Evolutionary conservation across 2,329 filamentous ascomycete species (phyloP), one percentile per base, ranked within the genome.

Genomic region (Teratosphaeria gauchensis): DNA sequence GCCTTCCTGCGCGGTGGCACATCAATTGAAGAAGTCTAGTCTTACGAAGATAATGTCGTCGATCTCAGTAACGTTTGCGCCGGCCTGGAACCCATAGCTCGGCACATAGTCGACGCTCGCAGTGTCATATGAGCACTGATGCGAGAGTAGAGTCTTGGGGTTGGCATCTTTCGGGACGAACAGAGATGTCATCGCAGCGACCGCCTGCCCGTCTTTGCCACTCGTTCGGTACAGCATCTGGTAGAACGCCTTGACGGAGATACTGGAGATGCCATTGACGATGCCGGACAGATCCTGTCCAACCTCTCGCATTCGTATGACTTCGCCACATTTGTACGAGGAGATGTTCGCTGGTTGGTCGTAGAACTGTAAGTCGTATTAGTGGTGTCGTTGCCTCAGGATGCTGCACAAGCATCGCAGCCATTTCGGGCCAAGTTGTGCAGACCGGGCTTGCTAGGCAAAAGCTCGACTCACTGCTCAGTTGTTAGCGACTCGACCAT

Each of bases 21-120:
- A 19, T 6, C 42, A n/a, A 2, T 11, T 3, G 42, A 11, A 35
- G 9, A 35, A 7, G 8, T 19, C 8, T 21, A 1, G 42, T 4
- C 42, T 48, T 21, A 48, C 42, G n/a, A 48, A 48, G 42, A 48
- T 48, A 5, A 48, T 56, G 11, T 48, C 19, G 38, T 55, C 35
- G 16, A 35, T 30, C 38, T 30, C 28, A 5, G 28, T 46, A 14
- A 38, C 38, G 11, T 31, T 58, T n/a, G 56, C 42, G 3, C 42
- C 54, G 3, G 54, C 24, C 48, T 62, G 64, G 12, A 63, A 59
- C 2, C 62, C 59, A 55, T 72, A 76, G 51, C 69, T 76, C 56
- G 68, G 77, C 62, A 68, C 68, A 5, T 66, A 71, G n/a, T 78
- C 71, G 1, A 73, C 64, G 24, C 69, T 65, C 9, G 72, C 71